phyloP scores from a whole-genome alignment of 78 protist genomes.

The Anaeramoeba flamelloides region DNA sequence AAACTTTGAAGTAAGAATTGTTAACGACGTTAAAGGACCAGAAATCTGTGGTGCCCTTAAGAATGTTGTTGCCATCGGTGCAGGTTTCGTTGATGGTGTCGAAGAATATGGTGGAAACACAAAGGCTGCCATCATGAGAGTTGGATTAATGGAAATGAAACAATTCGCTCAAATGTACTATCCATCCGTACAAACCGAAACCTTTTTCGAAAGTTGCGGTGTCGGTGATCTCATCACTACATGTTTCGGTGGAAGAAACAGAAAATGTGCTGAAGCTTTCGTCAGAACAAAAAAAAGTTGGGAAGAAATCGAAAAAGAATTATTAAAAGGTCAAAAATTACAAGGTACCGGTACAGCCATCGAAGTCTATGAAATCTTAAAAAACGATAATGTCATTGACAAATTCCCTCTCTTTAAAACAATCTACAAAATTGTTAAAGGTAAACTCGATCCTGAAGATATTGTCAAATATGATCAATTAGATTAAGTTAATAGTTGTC shows the following conservation, averaged over 20 bases:
- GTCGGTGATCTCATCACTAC: slow-evolving; percentile 39
- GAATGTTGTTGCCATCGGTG: slow-evolving; percentile 49
- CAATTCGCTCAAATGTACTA: slow-evolving; percentile 12
- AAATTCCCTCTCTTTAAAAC: slow-evolving; percentile 30
- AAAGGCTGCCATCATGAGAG: slow-evolving; percentile 49
- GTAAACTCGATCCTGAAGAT: too few species aligned
- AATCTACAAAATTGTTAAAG: slow-evolving; percentile 15
- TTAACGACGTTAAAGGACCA: slow-evolving; percentile 24
- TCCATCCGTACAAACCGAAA: too few species aligned
- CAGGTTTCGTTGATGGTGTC: slow-evolving; percentile 49
- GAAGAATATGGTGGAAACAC: slow-evolving; percentile 39
- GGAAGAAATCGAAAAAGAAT: slow-evolving; percentile 33
- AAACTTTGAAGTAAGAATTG: slow-evolving; percentile 21
- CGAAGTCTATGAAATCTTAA: slow-evolving; percentile 32
- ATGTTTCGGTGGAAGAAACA: slow-evolving; percentile 48
- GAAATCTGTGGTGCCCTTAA: slow-evolving; percentile 50
- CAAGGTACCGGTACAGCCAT: slow-evolving; percentile 35
- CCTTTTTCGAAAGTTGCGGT: slow-evolving; percentile 47
- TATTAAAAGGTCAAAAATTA: slow-evolving; percentile 49
- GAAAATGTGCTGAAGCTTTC: slow-evolving; percentile 31
- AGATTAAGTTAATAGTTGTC: too few species aligned
- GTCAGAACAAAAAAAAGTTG: slow-evolving; percentile 9
- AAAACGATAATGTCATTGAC: slow-evolving; percentile 7
- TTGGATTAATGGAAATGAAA: slow-evolving; percentile 43
- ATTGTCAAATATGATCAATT: too few species aligned